Evolutionary conservation across 1,139 yeast species (phyloP), one percentile per base, ranked within the genome.

Genomic region (Lodderomyces jiufengensis): DNA sequence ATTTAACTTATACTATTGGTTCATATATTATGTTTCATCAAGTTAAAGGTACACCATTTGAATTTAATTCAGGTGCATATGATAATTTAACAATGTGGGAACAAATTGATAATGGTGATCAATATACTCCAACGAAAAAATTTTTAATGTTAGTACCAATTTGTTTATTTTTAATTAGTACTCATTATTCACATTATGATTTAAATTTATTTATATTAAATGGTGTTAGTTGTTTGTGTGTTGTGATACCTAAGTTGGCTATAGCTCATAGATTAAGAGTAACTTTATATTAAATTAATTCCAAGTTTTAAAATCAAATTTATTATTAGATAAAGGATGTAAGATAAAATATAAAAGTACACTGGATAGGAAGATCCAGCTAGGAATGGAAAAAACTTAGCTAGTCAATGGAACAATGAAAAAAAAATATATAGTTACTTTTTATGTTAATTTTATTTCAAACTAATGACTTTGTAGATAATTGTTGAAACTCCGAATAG

Each of bases 71-170:
- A 27, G 98, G 98, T 29, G 97, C 97, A 0, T 92, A 84, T 60
- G 98, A 92, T 58, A 83, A 87, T 54, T 73, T 92, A 51, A 92
- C 97, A 21, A 86, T 92, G 97, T 92, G 98, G 98, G 98, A 92
- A 61, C 98, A 92, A 62, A 83, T 92, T 46, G 97, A 92, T 60
- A 83, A 90, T 52, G 98, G 97, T 43, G 97, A 88, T 55, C 95
- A 88, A 59, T 92, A 90, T 59, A 92, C 98, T 0, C 98, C 98
- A 5, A 81, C 96, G 20, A 88, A 92, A 69, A 92, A 92, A 62
- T 92, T 88, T 55, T 69, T 92, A 50, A 76, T 90, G 66, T 79
- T 86, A 41, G 96, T 92, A 11, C 98, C 98, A 27, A 85, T 92
- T 47, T 82, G 79, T 8, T 70, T 92, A 52, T 92, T 92, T 53